Percentiles rank a stretch among this genome's conserved stretches.
phyloP scores from a whole-genome alignment of 306 rosid genomes.

The Casuarina equisetifolia region DNA sequence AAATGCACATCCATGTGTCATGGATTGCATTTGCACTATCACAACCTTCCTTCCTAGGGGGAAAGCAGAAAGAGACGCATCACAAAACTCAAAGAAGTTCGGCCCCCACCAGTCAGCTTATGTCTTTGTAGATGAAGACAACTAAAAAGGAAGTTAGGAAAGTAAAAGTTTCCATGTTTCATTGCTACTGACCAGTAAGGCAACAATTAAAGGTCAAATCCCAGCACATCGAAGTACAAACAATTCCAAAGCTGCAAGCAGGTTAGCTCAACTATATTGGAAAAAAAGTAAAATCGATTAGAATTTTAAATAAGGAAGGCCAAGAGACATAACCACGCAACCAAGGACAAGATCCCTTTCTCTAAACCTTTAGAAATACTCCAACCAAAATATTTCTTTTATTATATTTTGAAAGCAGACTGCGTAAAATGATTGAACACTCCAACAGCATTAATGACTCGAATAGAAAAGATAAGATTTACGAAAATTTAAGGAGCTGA shows the following conservation, averaged over 20 bases:
- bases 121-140: background rate
- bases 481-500: background rate
- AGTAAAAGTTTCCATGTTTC: background rate
- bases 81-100: background rate
- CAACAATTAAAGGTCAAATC: background rate
- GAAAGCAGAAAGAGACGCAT: background rate
- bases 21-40: background rate
- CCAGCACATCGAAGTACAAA: background rate
- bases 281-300: background rate
- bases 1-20: background rate
- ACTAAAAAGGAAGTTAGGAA: background rate
- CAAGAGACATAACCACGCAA: background rate
- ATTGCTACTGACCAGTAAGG: background rate
- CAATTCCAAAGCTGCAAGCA: background rate
- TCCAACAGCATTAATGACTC: background rate
- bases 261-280: background rate
- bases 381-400: background rate
- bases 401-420: background rate
- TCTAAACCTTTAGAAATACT: background rate
- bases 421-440: background rate
- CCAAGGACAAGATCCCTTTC: background rate
- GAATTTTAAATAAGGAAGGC: no score
- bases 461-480: background rate
- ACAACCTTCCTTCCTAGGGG: background rate
- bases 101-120: background rate